Base-by-base conservation (phyloP, 2,329 filamentous ascomycete species). In the Sclerotinia sclerotiorum region DNA sequence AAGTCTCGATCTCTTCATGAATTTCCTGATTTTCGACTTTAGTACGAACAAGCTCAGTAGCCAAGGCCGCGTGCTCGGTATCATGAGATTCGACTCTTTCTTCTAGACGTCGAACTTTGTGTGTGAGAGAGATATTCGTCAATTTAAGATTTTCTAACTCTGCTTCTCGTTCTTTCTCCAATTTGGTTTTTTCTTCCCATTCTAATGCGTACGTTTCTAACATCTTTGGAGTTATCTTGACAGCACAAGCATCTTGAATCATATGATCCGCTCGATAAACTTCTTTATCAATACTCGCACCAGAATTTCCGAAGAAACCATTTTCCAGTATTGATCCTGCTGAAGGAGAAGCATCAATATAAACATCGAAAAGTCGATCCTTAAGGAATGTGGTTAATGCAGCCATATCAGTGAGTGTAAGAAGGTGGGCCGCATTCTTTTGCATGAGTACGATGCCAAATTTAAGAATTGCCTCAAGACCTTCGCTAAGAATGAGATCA, bases 401-500 rank as follows among this genome's bases (percentile, higher is more conserved):
- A 61, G 89, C 85, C 93, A 99, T 98, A 76, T 98, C 95, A 54
- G 91, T 90, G 86, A 98, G 94, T 29, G 81, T 87, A 49, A 98
- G 84, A 7, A 99, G 81, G 0, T 89, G 84, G 29, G 89, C 81
- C 0, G 91, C 87, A 77, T 99, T 99, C 81, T 97, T 97, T 76
- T 95, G 92, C 93, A 99, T 98, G 64, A 99, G 84, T 4, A 95
- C 93, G 72, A 98, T 90, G 65, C 94, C 94, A 74, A 99, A 99
- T 74, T 94, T 94, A 65, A 99, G 82, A 73, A 99, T 95, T 0
- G 95, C 95, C 65, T 93, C 92, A 21, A 99, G 84, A 3, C 96
- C 95, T 79, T 98, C 94, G 58, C 92, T 95, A 24, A 99, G 84
- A 64, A 99, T 95, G 67, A 99, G 82, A 77, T 99, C 95, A 79